phyloP scores from a whole-genome alignment of 2,329 filamentous ascomycete species.

The Aspergillus spinulosporus region DNA sequence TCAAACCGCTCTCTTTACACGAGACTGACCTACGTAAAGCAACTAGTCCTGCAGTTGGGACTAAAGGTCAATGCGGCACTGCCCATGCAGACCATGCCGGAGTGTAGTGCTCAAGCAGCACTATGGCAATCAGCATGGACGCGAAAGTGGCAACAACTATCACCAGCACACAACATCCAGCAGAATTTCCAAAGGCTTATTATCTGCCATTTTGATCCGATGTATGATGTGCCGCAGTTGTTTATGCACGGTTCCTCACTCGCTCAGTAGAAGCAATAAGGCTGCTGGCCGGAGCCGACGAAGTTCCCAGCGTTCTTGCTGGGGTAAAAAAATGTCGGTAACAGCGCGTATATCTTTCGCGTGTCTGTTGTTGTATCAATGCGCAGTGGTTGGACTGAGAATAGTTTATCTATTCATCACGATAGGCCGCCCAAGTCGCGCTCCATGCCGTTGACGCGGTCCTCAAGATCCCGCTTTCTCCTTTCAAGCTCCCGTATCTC shows the following conservation, averaged over 20 bases:
- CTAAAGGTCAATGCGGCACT: too few relatives aligned
- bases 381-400: neutral
- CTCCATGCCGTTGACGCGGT: constrained; percentile 67
- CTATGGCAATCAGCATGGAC: neutral
- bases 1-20: too few relatives aligned
- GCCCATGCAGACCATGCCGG: too few relatives aligned
- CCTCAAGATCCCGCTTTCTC: constrained; percentile 63
- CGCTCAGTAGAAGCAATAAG: neutral
- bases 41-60: too few relatives aligned
- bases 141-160: neutral
- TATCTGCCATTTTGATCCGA: neutral
- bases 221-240: neutral
- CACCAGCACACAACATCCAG: too few relatives aligned
- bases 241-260: neutral
- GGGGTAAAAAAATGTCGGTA: neutral
- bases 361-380: neutral
- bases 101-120: neutral
- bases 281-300: neutral
- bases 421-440: constrained; percentile 65
- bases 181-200: too few relatives aligned
- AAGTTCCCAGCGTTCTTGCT: neutral
- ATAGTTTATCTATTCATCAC: constrained; percentile 40
- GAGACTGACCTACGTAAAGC: too few relatives aligned
- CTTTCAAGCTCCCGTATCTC: constrained; percentile 63
- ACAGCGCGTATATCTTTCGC: neutral